A percentile compares a stretch with the other conserved stretches of the same genome.
Conservation (phyloP, 768 basidiomycete genomes). For the Butyriboletus loyo region DNA sequence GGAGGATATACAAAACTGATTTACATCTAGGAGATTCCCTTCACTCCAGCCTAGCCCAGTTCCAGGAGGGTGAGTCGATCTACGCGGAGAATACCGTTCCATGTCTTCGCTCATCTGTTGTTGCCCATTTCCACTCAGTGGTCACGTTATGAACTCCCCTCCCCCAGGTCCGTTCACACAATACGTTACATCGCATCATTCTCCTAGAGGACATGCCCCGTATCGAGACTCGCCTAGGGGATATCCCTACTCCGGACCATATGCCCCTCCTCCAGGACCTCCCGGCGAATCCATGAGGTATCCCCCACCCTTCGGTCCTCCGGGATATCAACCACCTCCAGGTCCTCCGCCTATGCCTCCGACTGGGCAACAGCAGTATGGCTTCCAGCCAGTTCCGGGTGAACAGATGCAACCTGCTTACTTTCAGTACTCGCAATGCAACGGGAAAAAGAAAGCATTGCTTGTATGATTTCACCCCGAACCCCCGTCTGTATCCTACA, state of each 20-base stretch:
- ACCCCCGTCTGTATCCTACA: background rate
- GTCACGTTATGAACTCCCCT: slow-evolving; percentile 13
- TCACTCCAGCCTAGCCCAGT: background rate
- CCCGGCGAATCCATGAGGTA: slow-evolving; percentile 8
- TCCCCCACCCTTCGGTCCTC: background rate
- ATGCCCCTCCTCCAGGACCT: slow-evolving; percentile 13
- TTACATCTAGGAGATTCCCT: background rate
- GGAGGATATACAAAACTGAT: background rate
- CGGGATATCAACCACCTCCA: slow-evolving; percentile 15
- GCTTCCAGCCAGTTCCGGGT: slow-evolving; percentile 51
- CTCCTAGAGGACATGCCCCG: slow-evolving; percentile 25
- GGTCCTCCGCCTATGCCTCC: slow-evolving; percentile 54
- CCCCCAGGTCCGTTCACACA: slow-evolving; percentile 7
- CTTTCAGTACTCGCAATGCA: slow-evolving; percentile 91
- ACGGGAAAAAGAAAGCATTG: slow-evolving; percentile 82
- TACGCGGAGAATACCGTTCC: background rate
- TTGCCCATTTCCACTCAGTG: slow-evolving; percentile 38
- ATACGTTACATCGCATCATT: slow-evolving; percentile 1
- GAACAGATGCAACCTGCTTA: slow-evolving; percentile 52
- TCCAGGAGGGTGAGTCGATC: slow-evolving; percentile 14
- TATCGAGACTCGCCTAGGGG: background rate
- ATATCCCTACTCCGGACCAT: slow-evolving; percentile 13
- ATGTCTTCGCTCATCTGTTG: background rate
- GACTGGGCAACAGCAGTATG: slow-evolving; percentile 56
- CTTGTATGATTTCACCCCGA: slow-evolving; percentile 50